These are phyloP conservation scores for Apiotrichum sp. DNA, from an alignment of 1,284 basidiomycete genomes.

Conservation along the genomic window DNA sequence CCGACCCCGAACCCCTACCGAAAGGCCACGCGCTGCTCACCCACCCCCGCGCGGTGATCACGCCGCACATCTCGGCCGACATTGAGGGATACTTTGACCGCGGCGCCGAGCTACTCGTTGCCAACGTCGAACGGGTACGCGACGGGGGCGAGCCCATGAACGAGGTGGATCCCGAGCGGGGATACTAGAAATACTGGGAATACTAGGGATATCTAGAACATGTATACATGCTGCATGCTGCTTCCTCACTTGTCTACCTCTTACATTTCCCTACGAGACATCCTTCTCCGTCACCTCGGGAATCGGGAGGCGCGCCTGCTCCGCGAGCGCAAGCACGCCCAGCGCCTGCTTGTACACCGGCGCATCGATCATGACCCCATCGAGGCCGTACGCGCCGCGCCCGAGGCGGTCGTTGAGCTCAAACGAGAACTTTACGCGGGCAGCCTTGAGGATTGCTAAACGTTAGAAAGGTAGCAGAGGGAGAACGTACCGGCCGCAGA, in stretches of 20 bases:
- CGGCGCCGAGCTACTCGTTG: slow-evolving; percentile 42
- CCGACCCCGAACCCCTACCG: slow-evolving; percentile 46
- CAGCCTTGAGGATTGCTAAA: slow-evolving; percentile 73
- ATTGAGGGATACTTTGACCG: slow-evolving; percentile 35
- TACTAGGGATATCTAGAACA: not conserved
- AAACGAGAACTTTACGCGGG: slow-evolving; percentile 54
- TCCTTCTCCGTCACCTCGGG: slow-evolving; percentile 45
- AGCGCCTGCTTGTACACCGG: slow-evolving; percentile 77
- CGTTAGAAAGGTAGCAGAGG: too few relatives aligned
- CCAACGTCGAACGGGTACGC: slow-evolving; percentile 40
- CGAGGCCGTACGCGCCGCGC: slow-evolving; percentile 61
- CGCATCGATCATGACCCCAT: slow-evolving; percentile 80
- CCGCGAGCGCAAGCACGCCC: slow-evolving; percentile 59
- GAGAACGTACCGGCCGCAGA: slow-evolving; percentile 56
- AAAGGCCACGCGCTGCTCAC: slow-evolving; percentile 37
- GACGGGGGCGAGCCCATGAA: slow-evolving; percentile 36
- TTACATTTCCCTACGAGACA: not conserved
- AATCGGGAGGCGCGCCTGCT: slow-evolving; percentile 59
- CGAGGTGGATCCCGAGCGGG: slow-evolving; percentile 38
- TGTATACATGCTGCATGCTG: not conserved
- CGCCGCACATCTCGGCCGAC: slow-evolving; percentile 40
- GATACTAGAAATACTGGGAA: slow-evolving; percentile 28
- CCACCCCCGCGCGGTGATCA: slow-evolving; percentile 40
- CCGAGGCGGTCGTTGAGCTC: slow-evolving; percentile 37
- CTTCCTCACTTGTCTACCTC: too few relatives aligned